A percentile compares a stretch with the other conserved stretches of the same genome.
Conservation (phyloP, 441 rosid genomes). For the Mallotus japonicus region DNA sequence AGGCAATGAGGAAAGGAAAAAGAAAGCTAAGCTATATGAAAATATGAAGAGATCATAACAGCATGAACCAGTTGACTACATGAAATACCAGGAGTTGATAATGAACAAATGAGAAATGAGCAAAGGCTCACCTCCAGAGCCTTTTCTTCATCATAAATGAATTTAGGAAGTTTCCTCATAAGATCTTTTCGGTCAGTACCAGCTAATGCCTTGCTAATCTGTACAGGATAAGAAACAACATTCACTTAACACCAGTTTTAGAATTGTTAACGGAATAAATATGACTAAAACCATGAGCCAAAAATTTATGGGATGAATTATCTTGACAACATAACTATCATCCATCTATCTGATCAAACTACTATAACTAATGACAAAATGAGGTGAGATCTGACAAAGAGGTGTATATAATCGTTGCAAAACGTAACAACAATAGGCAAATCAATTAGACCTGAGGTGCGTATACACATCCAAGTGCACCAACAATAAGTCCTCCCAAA, state of each 20-base stretch:
- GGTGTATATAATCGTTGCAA: conserved; percentile 3
- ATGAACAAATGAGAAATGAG: conserved; percentile 3
- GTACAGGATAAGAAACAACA: conserved; percentile 23
- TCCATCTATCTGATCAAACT: background rate
- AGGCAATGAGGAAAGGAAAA: background rate
- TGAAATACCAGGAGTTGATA: conserved; percentile 7
- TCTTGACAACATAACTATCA: background rate
- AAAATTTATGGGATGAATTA: background rate
- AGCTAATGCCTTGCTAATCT: conserved; percentile 89
- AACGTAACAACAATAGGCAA: conserved; percentile 1
- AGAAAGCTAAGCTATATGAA: background rate
- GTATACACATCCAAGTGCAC: conserved; percentile 90
- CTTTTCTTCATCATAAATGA: conserved; percentile 90
- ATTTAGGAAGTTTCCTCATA: conserved; percentile 89
- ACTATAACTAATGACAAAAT: background rate
- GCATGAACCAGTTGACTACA: background rate
- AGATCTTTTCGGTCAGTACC: conserved; percentile 81
- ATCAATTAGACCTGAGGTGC: conserved; percentile 74
- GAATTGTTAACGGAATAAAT: background rate
- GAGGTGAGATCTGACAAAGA: background rate
- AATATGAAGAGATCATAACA: background rate
- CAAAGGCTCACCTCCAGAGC: conserved; percentile 74
- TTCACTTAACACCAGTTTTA: background rate
- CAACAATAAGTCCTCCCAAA: conserved; percentile 84
- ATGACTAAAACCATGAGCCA: background rate